phyloP scores from a whole-genome alignment of 2,329 filamentous ascomycete genomes.

The Aureobasidium sp. region DNA sequence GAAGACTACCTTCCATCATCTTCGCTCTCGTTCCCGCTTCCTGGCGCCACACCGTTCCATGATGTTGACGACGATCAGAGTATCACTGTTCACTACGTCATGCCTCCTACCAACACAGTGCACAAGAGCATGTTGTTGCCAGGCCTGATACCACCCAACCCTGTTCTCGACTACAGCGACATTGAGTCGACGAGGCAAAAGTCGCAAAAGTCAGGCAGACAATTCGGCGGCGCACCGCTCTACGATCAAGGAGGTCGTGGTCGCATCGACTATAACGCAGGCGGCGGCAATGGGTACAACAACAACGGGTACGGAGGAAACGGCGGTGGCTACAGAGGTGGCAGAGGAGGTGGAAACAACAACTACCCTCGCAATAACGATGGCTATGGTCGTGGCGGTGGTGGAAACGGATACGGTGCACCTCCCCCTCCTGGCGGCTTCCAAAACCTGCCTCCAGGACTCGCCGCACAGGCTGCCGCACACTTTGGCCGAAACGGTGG shows the following conservation, averaged over 20 bases:
- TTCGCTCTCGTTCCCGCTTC: conserved; percentile 68
- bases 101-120: conserved; percentile 61
- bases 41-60: conserved; percentile 55
- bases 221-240: conserved; percentile 60
- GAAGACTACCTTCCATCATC: conserved; percentile 78
- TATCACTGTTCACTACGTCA: conserved; percentile 79
- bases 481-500: conserved; percentile 22
- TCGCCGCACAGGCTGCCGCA: conserved; percentile 27
- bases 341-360: conserved; percentile 17
- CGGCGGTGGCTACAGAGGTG: conserved; percentile 14
- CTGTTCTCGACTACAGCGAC: conserved; percentile 67
- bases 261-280: conserved; percentile 18
- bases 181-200: conserved; percentile 64
- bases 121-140: conserved; percentile 94
- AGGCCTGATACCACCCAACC: conserved; percentile 64
- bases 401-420: conserved; percentile 11
- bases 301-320: conserved; percentile 19
- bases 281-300: conserved; percentile 11
- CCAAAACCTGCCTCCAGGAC: conserved; percentile 25
- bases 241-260: conserved; percentile 36
- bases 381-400: conserved; percentile 12
- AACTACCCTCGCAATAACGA: conserved; percentile 17
- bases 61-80: conserved; percentile 78
- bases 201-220: conserved; percentile 57
- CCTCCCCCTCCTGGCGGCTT: conserved; percentile 21